These are phyloP conservation scores for Nicotiana rustica DNA, from an alignment of 305 asterid species.

Conservation along the genomic window DNA sequence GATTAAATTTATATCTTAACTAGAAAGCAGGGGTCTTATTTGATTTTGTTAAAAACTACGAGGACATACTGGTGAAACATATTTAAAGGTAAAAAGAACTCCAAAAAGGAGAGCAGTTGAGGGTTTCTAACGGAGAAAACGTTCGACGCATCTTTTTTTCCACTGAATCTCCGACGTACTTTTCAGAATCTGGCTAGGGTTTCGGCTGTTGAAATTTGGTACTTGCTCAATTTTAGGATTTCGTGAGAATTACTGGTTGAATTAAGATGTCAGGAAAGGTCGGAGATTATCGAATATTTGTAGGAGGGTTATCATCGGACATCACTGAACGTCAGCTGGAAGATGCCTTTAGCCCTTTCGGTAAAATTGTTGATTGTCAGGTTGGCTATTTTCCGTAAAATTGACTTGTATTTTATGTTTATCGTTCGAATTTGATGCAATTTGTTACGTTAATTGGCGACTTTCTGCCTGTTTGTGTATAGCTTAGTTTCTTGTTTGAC, in stretches of 20 bases:
- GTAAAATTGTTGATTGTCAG: slow-evolving; percentile 89
- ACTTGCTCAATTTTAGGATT: neutral
- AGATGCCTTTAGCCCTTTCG: slow-evolving; percentile 80
- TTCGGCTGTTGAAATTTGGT: neutral
- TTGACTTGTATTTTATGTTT: neutral
- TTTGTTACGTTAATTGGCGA: neutral
- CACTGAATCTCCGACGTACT: neutral
- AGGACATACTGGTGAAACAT: too few species aligned
- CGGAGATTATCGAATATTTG: slow-evolving; percentile 76
- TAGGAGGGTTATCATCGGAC: slow-evolving; percentile 89
- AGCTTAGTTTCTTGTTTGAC: neutral
- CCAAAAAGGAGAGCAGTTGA: too few species aligned
- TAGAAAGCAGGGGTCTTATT: too few species aligned
- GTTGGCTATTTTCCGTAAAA: slow-evolving; percentile 41
- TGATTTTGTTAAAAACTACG: too few species aligned
- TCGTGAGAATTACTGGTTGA: neutral
- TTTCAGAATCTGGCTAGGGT: neutral
- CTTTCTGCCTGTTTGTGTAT: neutral
- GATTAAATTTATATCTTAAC: too few species aligned
- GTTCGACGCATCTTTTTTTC: neutral
- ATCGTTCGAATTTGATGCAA: neutral
- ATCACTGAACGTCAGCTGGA: slow-evolving; percentile 94
- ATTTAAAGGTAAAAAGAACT: too few species aligned
- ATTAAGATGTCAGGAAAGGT: slow-evolving; percentile 78
- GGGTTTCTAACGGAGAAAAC: neutral